Base-by-base conservation (phyloP, 2,329 filamentous ascomycete species). In the Calonectria crousiana region DNA sequence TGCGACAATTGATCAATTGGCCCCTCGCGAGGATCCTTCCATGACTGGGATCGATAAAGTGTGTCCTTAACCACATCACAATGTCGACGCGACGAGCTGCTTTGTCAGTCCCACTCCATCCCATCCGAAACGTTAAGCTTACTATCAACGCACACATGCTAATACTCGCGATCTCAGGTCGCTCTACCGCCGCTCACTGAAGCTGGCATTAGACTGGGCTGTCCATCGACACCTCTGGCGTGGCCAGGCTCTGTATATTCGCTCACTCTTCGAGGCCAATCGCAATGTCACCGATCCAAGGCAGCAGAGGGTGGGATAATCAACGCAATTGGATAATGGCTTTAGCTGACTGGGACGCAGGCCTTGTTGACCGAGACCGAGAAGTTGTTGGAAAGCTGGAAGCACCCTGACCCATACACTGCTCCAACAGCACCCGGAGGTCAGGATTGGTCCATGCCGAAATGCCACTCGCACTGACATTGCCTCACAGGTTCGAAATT, bases 231-330 rank as follows among this genome's bases (percentile, higher is more conserved):
- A 96, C 82, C 87, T 98, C 75, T 99, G 97, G 96, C 94, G 97
- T 81, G 96, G 96, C 76, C 97, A 98, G 86, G 97, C 97, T 38
- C 88, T 98, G 77, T 98, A 99, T 85, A 98, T 99, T 81, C 93
- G 97, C 81, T 95, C 94, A 47, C 90, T 98, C 18, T 99, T 98
- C 84, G 97, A 99, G 85, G 95, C 95, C 72, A 98, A 99, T 86
- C 95, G 92, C 84, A 89, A 95, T 83, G 89, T 98, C 74, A 92
- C 91, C 72, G 95, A 98, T 83, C 95, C 95, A 44, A 92, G 95
- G 85, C 94, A 96, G 86, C 94, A 96, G 87, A 93, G 93, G 87
- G 96, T 98, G 90, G 77, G 89, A 41, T 41, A 47, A 66, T 47
- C 23, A 49, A 56, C 44, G n/a, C 70, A 71, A 64, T 47, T 44